A percentile compares a stretch with the other conserved stretches of the same genome.
phyloP scores from a whole-genome alignment of 2,329 filamentous ascomycete genomes.

The Phialemoniopsis sp. region DNA sequence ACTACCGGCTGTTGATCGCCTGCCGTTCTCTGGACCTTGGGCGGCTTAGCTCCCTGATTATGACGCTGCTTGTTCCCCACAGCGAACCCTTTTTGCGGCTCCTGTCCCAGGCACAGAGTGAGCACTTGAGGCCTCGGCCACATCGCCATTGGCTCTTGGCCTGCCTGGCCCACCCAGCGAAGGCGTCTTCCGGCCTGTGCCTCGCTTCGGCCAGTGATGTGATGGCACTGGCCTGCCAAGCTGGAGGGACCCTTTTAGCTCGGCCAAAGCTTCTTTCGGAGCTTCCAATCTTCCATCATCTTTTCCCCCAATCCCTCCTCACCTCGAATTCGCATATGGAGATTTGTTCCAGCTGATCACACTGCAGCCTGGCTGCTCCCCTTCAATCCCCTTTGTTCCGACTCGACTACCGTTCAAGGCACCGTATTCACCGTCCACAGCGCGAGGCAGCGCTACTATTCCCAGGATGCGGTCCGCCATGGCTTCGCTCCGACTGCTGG shows the following conservation, averaged over 20 bases:
- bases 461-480: constrained; percentile 3
- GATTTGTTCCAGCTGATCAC: constrained; percentile 1
- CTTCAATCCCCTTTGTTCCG: not conserved
- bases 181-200: not conserved
- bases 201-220: not conserved
- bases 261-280: constrained; percentile 2
- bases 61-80: too few species aligned
- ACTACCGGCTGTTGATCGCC: too few species aligned
- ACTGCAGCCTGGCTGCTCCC: constrained; percentile 9
- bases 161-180: too few species aligned
- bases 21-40: too few species aligned
- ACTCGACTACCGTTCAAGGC: not conserved
- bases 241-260: not conserved
- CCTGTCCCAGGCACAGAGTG: too few species aligned
- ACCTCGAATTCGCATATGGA: constrained; percentile 7
- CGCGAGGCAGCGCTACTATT: not conserved
- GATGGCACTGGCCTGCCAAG: not conserved
- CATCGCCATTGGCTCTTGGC: not conserved
- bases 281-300: not conserved
- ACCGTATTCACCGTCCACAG: not conserved
- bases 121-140: not conserved
- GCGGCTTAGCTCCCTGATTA: too few species aligned
- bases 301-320: not conserved
- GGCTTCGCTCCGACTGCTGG: constrained; percentile 7
- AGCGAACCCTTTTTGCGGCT: too few species aligned